A percentile compares a stretch with the other conserved stretches of the same genome.
Conservation (phyloP, 768 basidiomycete genomes). For the Tulasnella sp. region DNA sequence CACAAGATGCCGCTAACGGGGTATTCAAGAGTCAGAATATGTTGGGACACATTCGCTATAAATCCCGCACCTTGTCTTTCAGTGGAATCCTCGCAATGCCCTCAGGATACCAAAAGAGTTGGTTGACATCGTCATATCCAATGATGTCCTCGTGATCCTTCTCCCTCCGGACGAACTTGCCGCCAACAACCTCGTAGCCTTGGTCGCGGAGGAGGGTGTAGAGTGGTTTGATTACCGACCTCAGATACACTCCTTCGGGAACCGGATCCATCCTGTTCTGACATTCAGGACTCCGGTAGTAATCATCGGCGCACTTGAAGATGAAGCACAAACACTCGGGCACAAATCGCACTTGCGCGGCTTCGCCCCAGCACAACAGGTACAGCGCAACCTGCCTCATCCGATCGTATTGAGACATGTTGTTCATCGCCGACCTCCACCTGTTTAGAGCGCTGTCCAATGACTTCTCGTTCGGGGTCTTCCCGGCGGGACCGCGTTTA, state of each 20-base stretch:
- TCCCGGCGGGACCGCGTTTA: slow-evolving; percentile 51
- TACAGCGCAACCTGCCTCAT: slow-evolving; percentile 93
- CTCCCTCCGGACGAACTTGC: slow-evolving; percentile 89
- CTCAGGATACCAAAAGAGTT: slow-evolving; percentile 99
- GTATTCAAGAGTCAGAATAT: not conserved
- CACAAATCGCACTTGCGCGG: slow-evolving; percentile 91
- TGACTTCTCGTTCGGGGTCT: slow-evolving; percentile 58
- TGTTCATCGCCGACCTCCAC: slow-evolving; percentile 97
- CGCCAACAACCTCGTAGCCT: slow-evolving; percentile 92
- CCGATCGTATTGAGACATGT: slow-evolving; percentile 97
- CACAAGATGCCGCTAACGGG: slow-evolving; percentile 68
- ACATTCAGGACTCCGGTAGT: slow-evolving; percentile 97
- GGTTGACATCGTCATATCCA: slow-evolving; percentile 98
- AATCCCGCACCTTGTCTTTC: slow-evolving; percentile 62
- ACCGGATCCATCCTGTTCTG: slow-evolving; percentile 88
- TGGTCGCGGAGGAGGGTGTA: slow-evolving; percentile 97
- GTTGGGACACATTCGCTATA: not conserved
- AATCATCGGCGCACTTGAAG: slow-evolving; percentile 99
- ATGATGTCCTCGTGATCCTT: slow-evolving; percentile 90
- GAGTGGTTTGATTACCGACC: slow-evolving; percentile 82
- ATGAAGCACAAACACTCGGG: slow-evolving; percentile 98
- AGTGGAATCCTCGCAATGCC: slow-evolving; percentile 89
- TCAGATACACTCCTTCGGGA: slow-evolving; percentile 87
- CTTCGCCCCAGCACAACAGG: slow-evolving; percentile 96
- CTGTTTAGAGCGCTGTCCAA: slow-evolving; percentile 83